Base-by-base conservation (phyloP, 2,329 filamentous ascomycete genomes). In the Aspergillus awamori region DNA sequence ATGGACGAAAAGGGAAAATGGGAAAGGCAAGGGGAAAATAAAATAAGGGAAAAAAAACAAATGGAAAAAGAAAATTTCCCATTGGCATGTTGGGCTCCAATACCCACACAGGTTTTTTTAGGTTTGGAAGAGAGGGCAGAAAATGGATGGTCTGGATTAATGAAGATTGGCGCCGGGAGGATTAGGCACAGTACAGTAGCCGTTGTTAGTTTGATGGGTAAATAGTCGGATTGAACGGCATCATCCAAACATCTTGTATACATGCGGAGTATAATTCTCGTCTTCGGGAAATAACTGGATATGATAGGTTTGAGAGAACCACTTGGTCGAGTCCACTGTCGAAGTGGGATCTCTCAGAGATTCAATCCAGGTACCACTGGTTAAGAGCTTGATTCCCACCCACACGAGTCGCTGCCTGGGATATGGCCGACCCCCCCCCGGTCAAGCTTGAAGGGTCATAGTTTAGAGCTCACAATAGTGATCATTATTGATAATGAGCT, bases 131-230 rank as follows among this genome's bases (percentile, higher is more conserved):
- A 45, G 38, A 59, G 48, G 55, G 43, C 33, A 57, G 48, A 47
- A 49, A 43, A 47, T 61, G 60, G 65, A 64, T 61, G 62, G 63
- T 56, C 53, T 66, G 62, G 63, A 66, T 64, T 61, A 60, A 65
- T 62, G 61, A 67, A 67, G 60, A 65, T 65, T 67, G 63, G 62
- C 62, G 58, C 60, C 62, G 60, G 62, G 62, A 67, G 63, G 60
- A 67, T 64, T 61, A 64, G 63, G 61, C 65, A 64, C 59, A 48
- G 17, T 60, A 64, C 57, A 60, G 60, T 58, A 59, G 57, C 60
- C 26, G 33, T 60, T 57, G 38, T 41, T 45, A 53, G 54, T 61
- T 33, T 28, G 53, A 36, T 47, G 39, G 26, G 24, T 41, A 53
- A n/a, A 30, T 53, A 26, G 28, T 28, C 47, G 47, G 47, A 33